Percentiles rank a stretch among this genome's conserved stretches.
These are phyloP conservation scores for Suhomyces atakaporum DNA, from an alignment of 1,139 yeast genomes.

Conservation along the genomic window DNA sequence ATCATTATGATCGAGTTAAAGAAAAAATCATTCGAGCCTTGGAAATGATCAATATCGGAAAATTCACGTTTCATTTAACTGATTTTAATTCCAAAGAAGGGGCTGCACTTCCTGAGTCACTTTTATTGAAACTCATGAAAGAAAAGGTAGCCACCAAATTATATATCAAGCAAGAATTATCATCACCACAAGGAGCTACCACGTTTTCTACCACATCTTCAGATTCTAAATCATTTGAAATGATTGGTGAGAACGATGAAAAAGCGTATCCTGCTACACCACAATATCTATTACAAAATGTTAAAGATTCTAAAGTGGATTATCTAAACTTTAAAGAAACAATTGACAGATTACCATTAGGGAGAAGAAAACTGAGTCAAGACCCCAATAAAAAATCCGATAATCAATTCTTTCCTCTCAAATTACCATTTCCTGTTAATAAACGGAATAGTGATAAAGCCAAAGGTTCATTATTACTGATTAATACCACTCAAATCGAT, in stretches of 20 bases:
- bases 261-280: slow-evolving; percentile 59
- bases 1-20: slow-evolving; percentile 27
- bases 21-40: slow-evolving; percentile 40
- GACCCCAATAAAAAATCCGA: slow-evolving; percentile 7
- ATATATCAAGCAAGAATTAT: slow-evolving; percentile 42
- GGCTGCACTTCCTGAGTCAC: slow-evolving; percentile 53
- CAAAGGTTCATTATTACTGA: slow-evolving; percentile 30
- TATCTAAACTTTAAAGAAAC: slow-evolving; percentile 65
- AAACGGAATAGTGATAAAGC: slow-evolving; percentile 15
- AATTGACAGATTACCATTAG: slow-evolving; percentile 19
- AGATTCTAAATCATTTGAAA: slow-evolving; percentile 51
- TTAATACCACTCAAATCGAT: slow-evolving; percentile 26
- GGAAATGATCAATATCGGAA: slow-evolving; percentile 42
- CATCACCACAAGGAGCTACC: slow-evolving; percentile 35
- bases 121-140: slow-evolving; percentile 35
- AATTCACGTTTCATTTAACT: slow-evolving; percentile 61
- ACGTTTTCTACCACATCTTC: slow-evolving; percentile 48
- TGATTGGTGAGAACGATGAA: slow-evolving; percentile 43
- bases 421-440: slow-evolving; percentile 24
- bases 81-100: slow-evolving; percentile 72
- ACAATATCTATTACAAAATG: slow-evolving; percentile 51
- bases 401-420: slow-evolving; percentile 22
- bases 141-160: slow-evolving; percentile 43
- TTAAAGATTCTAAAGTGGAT: slow-evolving; percentile 46
- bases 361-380: slow-evolving; percentile 1